A percentile compares a stretch with the other conserved stretches of the same genome.
Conservation (phyloP, 2,329 filamentous ascomycete species). For the Aspergillus glaucus region DNA sequence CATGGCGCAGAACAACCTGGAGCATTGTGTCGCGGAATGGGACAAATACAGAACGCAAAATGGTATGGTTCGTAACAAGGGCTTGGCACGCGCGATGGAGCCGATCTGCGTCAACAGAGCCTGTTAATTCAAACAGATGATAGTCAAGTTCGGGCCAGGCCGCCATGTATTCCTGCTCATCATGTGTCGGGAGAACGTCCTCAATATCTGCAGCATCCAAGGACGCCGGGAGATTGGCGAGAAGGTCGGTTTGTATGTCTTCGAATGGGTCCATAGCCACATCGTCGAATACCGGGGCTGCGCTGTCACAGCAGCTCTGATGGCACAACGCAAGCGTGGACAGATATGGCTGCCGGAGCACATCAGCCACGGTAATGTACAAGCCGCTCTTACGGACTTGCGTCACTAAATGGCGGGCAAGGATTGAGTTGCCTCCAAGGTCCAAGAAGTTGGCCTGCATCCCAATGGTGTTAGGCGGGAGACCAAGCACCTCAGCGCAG, state of each 20-base stretch:
- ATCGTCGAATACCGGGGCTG: no score
- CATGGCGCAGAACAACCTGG: not conserved
- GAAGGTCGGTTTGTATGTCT: no score
- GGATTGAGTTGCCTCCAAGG: constrained; percentile 14
- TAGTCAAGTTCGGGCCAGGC: no score
- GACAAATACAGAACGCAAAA: not conserved
- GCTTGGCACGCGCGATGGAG: not conserved
- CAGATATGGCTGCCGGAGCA: not conserved
- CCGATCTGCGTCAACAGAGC: not conserved
- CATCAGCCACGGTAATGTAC: not conserved
- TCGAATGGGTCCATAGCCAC: no score
- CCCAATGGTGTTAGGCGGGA: not conserved
- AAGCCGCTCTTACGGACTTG: not conserved
- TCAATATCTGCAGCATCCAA: no score
- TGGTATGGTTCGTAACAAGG: not conserved
- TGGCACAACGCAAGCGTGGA: not conserved
- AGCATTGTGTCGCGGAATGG: not conserved
- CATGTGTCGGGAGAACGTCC: no score
- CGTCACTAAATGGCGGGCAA: constrained; percentile 10
- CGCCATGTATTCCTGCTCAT: no score
- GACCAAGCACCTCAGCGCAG: not conserved
- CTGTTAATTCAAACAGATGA: not conserved
- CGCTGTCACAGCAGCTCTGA: no score
- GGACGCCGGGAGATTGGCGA: no score
- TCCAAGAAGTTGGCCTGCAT: constrained; percentile 14